These are phyloP conservation scores for Trametes cinnabarina DNA, from an alignment of 768 basidiomycete genomes.

Conservation along the genomic window DNA sequence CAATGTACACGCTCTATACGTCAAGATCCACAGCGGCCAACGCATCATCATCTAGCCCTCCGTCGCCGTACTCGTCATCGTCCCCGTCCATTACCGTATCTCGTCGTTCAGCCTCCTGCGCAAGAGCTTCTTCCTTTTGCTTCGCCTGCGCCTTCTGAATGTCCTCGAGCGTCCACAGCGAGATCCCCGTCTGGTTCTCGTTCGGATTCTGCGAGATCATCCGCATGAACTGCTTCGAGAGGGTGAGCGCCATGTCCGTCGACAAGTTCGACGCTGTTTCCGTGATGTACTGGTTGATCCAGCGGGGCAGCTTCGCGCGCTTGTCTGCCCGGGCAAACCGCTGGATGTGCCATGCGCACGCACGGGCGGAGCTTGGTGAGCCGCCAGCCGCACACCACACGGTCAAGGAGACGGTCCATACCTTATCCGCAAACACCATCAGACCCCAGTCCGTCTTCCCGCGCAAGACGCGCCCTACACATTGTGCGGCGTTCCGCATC, in stretches of 20 bases:
- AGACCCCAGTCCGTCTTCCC: slow-evolving; percentile 99
- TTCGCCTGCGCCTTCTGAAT: slow-evolving; percentile 83
- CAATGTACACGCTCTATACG: slow-evolving; percentile 17
- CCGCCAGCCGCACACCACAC: neutral
- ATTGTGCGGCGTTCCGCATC: slow-evolving; percentile 98
- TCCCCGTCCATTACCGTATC: slow-evolving; percentile 39
- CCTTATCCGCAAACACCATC: slow-evolving; percentile 99
- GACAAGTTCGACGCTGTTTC: slow-evolving; percentile 96
- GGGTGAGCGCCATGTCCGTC: slow-evolving; percentile 93
- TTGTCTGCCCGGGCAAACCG: slow-evolving; percentile 92
- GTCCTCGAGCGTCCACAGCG: slow-evolving; percentile 93
- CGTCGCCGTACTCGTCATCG: slow-evolving; percentile 50
- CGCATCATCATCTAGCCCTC: slow-evolving; percentile 33
- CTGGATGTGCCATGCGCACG: slow-evolving; percentile 37
- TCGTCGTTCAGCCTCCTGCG: slow-evolving; percentile 42
- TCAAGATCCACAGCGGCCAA: slow-evolving; percentile 30
- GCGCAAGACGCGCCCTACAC: slow-evolving; percentile 94
- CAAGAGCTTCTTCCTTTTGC: slow-evolving; percentile 63
- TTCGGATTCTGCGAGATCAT: slow-evolving; percentile 98
- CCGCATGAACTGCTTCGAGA: slow-evolving; percentile 95
- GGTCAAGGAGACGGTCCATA: slow-evolving; percentile 28
- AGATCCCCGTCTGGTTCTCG: slow-evolving; percentile 92
- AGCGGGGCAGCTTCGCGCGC: slow-evolving; percentile 91
- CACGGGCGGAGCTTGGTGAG: slow-evolving; percentile 4
- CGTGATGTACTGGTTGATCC: slow-evolving; percentile 99